Conservation (phyloP, 1,284 basidiomycete species). For the Phellopilus nigrolimitatus region DNA sequence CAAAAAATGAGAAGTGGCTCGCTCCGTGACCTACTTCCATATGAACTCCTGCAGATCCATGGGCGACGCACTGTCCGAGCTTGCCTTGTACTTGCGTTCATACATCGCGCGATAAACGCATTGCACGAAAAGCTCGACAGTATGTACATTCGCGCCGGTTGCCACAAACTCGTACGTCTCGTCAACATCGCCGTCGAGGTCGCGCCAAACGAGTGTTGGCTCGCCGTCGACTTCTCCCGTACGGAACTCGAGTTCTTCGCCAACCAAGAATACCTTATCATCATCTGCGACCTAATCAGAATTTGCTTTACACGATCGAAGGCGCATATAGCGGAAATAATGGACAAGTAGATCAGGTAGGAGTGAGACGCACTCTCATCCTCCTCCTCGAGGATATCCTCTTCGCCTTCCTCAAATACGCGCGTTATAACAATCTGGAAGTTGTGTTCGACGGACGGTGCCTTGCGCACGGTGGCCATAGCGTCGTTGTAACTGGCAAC, state of each 20-base stretch:
- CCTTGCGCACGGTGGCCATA: conserved; percentile 89
- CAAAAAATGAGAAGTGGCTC: conserved; percentile 26
- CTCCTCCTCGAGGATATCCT: conserved; percentile 90
- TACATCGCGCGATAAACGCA: conserved; percentile 94
- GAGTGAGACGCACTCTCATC: conserved; percentile 89
- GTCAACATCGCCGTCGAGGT: conserved; percentile 77
- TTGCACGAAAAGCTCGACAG: conserved; percentile 84
- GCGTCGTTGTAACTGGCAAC: conserved; percentile 87
- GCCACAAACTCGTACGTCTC: conserved; percentile 83
- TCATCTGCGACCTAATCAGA: conserved; percentile 62
- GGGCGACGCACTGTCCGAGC: conserved; percentile 67
- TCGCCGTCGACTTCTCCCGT: conserved; percentile 76
- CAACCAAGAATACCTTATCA: conserved; percentile 88
- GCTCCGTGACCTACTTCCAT: conserved; percentile 59
- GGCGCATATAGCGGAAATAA: neutral
- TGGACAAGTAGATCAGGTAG: conserved; percentile 11
- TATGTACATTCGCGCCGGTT: conserved; percentile 76
- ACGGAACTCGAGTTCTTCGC: conserved; percentile 82
- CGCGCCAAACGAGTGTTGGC: conserved; percentile 84
- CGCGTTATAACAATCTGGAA: conserved; percentile 96
- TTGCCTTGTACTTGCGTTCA: conserved; percentile 79
- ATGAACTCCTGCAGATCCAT: conserved; percentile 72
- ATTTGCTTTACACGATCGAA: conserved; percentile 16
- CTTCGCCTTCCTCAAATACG: conserved; percentile 94
- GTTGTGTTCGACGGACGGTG: conserved; percentile 77